Percentiles rank a stretch among this genome's conserved stretches.
Evolutionary conservation across 495 filamentous ascomycete genomes (phyloP).

Genomic region (Penicillium pulvis): DNA sequence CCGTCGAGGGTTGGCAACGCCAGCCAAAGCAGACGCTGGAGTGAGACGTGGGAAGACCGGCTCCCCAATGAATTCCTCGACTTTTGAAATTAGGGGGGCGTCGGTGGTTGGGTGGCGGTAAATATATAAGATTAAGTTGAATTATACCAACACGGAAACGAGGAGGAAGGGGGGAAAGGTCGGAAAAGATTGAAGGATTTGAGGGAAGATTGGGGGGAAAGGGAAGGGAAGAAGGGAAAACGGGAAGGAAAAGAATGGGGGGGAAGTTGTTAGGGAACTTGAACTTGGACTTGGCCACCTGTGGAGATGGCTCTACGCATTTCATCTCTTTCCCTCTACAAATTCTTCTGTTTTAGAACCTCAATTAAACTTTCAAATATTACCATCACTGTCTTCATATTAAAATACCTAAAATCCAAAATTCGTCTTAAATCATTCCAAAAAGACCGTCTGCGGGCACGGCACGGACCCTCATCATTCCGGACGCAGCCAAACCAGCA

Average conservation of each 20-base stretch:
- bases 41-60: slow-evolving; percentile 20
- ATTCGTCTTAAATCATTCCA: not conserved
- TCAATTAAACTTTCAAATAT: not conserved
- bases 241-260: slow-evolving; percentile 27
- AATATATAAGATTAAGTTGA: slow-evolving; percentile 10
- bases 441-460: slow-evolving; percentile 6
- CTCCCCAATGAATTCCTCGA: not conserved
- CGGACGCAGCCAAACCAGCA: slow-evolving; percentile 4
- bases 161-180: slow-evolving; percentile 20
- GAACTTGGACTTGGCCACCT: not conserved
- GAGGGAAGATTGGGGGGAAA: slow-evolving; percentile 5
- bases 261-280: not conserved
- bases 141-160: slow-evolving; percentile 10
- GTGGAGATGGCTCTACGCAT: not conserved
- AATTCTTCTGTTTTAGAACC: not conserved
- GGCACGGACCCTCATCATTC: slow-evolving; percentile 14
- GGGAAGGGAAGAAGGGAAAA: slow-evolving; percentile 17
- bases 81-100: slow-evolving; percentile 1
- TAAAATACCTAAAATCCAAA: not conserved
- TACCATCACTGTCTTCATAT: not conserved
- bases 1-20: slow-evolving; percentile 39
- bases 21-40: slow-evolving; percentile 42
- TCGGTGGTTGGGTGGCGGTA: slow-evolving; percentile 2
- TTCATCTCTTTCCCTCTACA: not conserved
- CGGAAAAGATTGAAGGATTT: slow-evolving; percentile 8